Evolutionary conservation across 257 asterid species (phyloP).

Genomic region (Solanum sitiens): DNA sequence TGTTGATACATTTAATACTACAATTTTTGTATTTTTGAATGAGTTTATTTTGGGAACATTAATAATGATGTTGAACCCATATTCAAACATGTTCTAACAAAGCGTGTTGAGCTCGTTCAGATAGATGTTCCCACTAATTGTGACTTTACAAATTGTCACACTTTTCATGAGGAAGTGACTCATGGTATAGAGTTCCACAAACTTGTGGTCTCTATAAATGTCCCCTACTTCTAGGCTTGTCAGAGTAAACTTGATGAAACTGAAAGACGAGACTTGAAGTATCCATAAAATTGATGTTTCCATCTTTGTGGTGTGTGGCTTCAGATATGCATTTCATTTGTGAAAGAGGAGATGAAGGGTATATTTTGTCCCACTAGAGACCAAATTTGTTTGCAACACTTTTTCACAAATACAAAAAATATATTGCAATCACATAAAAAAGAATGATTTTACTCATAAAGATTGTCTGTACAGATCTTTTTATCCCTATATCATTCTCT

Average conservation of each 20-base stretch:
- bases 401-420: neutral
- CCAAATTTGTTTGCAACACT: neutral
- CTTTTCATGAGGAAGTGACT: neutral
- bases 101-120: too few relatives aligned
- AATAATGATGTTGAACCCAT: too few relatives aligned
- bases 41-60: neutral
- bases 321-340: neutral
- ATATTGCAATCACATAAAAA: neutral
- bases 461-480: neutral
- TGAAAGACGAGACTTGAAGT: neutral
- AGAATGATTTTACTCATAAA: neutral
- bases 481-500: neutral
- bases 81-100: too few relatives aligned
- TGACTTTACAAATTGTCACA: neutral
- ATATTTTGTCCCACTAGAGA: neutral
- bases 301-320: neutral
- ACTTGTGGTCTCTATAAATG: neutral
- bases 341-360: neutral
- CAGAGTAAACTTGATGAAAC: neutral
- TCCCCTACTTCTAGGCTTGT: neutral
- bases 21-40: neutral
- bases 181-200: neutral
- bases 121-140: too few relatives aligned
- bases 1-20: too few relatives aligned
- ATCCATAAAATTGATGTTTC: neutral